Evolutionary conservation across 1,284 basidiomycete species (phyloP), one percentile per base, ranked within the genome.

Genomic region (Heimioporus punctisporus): DNA sequence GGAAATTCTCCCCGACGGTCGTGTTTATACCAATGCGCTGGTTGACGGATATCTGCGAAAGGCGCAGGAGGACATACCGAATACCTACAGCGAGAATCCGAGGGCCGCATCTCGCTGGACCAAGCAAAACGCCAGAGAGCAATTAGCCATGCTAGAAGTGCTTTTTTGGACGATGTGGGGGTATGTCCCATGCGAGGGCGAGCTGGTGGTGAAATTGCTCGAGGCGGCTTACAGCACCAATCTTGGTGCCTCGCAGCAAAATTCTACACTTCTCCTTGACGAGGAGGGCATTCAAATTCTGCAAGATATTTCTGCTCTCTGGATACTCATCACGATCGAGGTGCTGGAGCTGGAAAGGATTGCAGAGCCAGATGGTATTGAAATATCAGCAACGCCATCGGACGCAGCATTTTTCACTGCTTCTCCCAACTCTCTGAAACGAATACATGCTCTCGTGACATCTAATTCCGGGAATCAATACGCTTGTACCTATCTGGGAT

Each of bases 81-180:
- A 76, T 30, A 68, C 70, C 3, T 72, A 85, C 31, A 74, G 72
- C 17, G 71, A 74, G 12, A 81, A 90, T 50, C 84, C 89, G 2
- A 79, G 79, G 53, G 77, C 81, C 26, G 85, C 88, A 3, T 78
- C 85, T 5, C 74, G 78, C 39, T 93, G 91, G 87, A 88, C 86
- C 21, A 93, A 92, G 68, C 92, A 93, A 65, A 88, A 86, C 61
- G 68, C 84, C 21, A 84, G 82, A 64, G 90, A 95, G 67, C 93
- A 95, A 65, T 76, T 95, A 28, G 85, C 87, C 10, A 69, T 94
- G 24, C 74, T 95, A 45, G 94, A 96, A 63, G 82, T 93, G 34
- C 76, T 94, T 30, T 96, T 95, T 68, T 92, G 92, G 82, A 80
- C 86, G 4, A 86, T 93, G 82, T 94, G 90, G 84, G 85, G 82